Evolutionary conservation across 163 green algal genomes (phyloP).

Genomic region (Prototheca wickerhamii): DNA sequence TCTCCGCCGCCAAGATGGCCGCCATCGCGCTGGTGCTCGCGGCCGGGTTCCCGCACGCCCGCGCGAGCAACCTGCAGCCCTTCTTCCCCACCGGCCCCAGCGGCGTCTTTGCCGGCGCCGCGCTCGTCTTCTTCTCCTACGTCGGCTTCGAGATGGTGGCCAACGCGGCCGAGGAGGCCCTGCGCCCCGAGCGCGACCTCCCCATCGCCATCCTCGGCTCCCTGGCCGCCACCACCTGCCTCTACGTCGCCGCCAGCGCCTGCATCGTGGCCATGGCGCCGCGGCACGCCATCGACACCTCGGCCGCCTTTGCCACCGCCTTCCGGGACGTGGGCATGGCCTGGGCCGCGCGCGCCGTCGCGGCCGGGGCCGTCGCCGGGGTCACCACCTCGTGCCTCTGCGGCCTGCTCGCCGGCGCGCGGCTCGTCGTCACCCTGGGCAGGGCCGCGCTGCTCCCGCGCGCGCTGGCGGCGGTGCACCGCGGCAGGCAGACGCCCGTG

Average conservation of each 20-base stretch:
- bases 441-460: constrained; percentile 53
- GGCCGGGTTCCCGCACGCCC: constrained; percentile 33
- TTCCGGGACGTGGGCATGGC: constrained; percentile 23
- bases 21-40: constrained; percentile 66
- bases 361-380: constrained; percentile 25
- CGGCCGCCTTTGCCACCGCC: constrained; percentile 49
- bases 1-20: constrained; percentile 48
- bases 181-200: constrained; percentile 45
- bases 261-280: constrained; percentile 40
- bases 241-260: constrained; percentile 63
- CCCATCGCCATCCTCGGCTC: constrained; percentile 63
- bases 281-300: constrained; percentile 40
- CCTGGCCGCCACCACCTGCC: constrained; percentile 41
- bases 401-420: constrained; percentile 50
- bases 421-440: constrained; percentile 65
- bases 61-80: constrained; percentile 25
- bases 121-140: constrained; percentile 68
- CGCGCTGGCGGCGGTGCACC: constrained; percentile 40
- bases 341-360: constrained; percentile 21
- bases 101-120: constrained; percentile 45
- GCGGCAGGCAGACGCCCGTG: constrained; percentile 34
- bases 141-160: constrained; percentile 75
- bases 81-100: constrained; percentile 56
- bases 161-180: constrained; percentile 63
- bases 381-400: constrained; percentile 39